Evolutionary conservation across 208 protist genomes (phyloP), one percentile per base, ranked within the genome.

Genomic region (Acanthamoeba triangularis): DNA sequence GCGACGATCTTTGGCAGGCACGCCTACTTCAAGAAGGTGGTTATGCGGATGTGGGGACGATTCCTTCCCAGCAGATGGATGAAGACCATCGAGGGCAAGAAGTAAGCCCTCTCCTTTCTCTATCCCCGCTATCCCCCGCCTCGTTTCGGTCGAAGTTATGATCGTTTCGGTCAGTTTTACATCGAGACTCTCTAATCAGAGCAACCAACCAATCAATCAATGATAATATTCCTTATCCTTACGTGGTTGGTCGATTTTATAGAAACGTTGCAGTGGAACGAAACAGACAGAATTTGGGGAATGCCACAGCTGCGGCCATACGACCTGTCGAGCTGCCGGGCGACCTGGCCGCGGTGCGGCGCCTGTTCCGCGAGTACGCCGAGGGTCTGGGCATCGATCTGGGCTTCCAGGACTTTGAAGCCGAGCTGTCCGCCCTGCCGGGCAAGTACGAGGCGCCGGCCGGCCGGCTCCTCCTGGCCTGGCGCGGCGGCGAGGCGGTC

Each of bases 11-110:
- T 88, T 88, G 85, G 85, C 13, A 13, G 85, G 28, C 85, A 92
- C 20, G 37, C n/a, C 44, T 92, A 74, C 85, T 92, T 92, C 85
- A 92, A 92, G 44, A 65, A 92, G 85, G 52, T 92, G 16, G 56
- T 74, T 6, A 20, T 74, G 85, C 85, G 85, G 10, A 92, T 92
- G 85, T 92, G 85, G 85, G n/a, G 28, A 0, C 85, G 85, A 47
- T 92, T 92, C 85, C 33, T 92, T 5, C 85, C 85, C 59, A 88
- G 35, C 23, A 52, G 30, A 44, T 63, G 23, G 41, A 16, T 88
- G 6, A 63, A 88, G 44, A n/a, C 69, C 69, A 33, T 78, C 37
- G 69, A 78, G 37, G 69, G 69, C 69, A 78, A n/a, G 16, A 67
- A 67, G 16, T 30, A 20, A 67, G 54, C 20, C 54, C 54, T 61